Base-by-base conservation (phyloP, 1,284 basidiomycete species). In the Apiotrichum laibachii region DNA sequence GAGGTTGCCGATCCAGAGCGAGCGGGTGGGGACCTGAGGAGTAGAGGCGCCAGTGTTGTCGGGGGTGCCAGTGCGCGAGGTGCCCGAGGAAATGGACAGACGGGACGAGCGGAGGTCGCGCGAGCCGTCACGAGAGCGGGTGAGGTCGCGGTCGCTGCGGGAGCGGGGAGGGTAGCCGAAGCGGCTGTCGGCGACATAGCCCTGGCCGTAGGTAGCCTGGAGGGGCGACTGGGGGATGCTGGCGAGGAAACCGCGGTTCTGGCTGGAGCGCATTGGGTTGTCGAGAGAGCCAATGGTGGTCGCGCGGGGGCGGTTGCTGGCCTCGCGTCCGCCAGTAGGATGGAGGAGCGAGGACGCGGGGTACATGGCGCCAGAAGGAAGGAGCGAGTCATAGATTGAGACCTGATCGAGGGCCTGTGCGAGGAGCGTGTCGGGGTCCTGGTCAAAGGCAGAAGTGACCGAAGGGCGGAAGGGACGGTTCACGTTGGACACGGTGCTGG, bases 1-100 rank as follows among this genome's bases (percentile, higher is more conserved):
- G 49, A 99, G 83, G 75, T 97, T 96, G 50, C 95, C 95, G 70
- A 99, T 95, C 94, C 95, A 99, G 46, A 99, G 82, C 46, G 91
- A 94, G 54, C 95, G 86, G 15, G 92, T 95, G 22, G 96, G 95
- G 48, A 91, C 89, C 78, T 96, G 91, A 2, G 75, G 75, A 2
- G 73, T 77, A 9, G 70, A 68, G 8, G 65, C 63, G n/a, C 73
- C 73, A 26, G 62, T 55, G 39, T 70, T 69, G 64, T 75, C 75
- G 9, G 75, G 75, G 1, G 75, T 77, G 5, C 71, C 73, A 15
- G 73, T 66, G 37, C 75, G 59, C 13, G 70, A 72, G 35, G 69
- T 72, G 44, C 69, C 67, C 18, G 71, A 71, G 18, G 72, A 75
- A 44, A 75, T 68, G 11, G 72, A 73, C 47, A 72, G 59, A 33